Evolutionary conservation across 169 alveolate genomes (phyloP), one percentile per base, ranked within the genome.

Genomic region (Plasmodium inui): DNA sequence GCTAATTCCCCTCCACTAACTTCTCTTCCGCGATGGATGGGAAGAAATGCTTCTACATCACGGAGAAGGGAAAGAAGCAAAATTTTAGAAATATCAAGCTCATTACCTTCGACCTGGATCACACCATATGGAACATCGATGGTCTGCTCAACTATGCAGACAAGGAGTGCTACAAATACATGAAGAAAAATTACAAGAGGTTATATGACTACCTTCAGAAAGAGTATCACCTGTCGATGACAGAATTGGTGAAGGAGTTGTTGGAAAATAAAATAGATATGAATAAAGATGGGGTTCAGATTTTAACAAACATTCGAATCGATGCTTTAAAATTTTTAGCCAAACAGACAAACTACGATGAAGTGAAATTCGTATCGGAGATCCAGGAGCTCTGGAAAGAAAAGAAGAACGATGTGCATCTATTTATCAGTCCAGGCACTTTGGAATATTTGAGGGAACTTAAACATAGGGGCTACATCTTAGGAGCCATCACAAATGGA

Each of bases 401-500:
- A 26, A 88, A 88, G 71, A 88, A 88, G 71, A 88, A 88, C 71
- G 81, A 88, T 19, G 94, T 88, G 14, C 94, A 88, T 79, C 61
- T 88, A 79, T 88, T 88, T 79, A 88, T 88, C 7, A 79, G 90
- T 41, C 89, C 94, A 26, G 94, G 94, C 2, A 88, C 94, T 0
- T 78, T 88, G 5, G 94, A 88, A 55, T 88, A 88, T 88, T 34
- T 88, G 50, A 78, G 83, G 44, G 94, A 88, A 50, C 50, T 88
- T 22, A 88, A 88, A 88, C 26, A 3, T 12, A 34, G 94, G 70
- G 94, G 94, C 0, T 88, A 88, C 22, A 88, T 79, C n/a, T 61
- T 88, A 78, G 94, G 94, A 28, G 94, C 94, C 3, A 88, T 88
- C 1, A 88, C 94, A 26, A 88, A 88, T 88, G 94, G 94, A n/a